These are phyloP conservation scores for Psilocybe subaeruginosa DNA, from an alignment of 768 basidiomycete species.

Conservation along the genomic window DNA sequence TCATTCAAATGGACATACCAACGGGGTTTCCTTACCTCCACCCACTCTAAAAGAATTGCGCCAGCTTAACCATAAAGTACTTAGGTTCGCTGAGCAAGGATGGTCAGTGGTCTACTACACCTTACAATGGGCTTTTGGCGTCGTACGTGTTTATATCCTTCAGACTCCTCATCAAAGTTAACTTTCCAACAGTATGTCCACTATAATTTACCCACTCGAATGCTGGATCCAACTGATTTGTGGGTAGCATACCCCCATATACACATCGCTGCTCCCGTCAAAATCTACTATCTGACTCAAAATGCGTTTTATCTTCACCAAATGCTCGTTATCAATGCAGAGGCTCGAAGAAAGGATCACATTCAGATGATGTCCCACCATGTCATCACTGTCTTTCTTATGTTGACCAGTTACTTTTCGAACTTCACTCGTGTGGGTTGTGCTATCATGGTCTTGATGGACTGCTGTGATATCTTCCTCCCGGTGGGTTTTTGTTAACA, in stretches of 20 bases:
- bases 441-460: constrained; percentile 91
- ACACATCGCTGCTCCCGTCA: constrained; percentile 78
- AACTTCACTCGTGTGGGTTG: constrained; percentile 91
- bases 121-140: constrained; percentile 73
- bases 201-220: constrained; percentile 63
- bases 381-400: constrained; percentile 81
- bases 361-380: constrained; percentile 97
- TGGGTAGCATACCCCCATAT: constrained; percentile 87
- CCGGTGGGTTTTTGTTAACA: constrained; percentile 60
- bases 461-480: constrained; percentile 90
- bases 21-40: constrained; percentile 28
- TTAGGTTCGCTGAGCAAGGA: constrained; percentile 94
- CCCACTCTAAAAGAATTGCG: constrained; percentile 51
- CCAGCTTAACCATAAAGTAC: constrained; percentile 68
- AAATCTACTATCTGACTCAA: constrained; percentile 88
- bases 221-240: constrained; percentile 64
- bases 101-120: constrained; percentile 87
- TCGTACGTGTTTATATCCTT: constrained; percentile 61
- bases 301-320: constrained; percentile 92
- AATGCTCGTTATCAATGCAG: constrained; percentile 89
- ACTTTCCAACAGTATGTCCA: constrained; percentile 72
- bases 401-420: constrained; percentile 75
- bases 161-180: constrained; percentile 5
- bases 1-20: constrained; percentile 18
- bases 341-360: constrained; percentile 91